A percentile compares a stretch with the other conserved stretches of the same genome.
phyloP scores from a whole-genome alignment of 305 asterid species.

The Solanum hybrid region DNA sequence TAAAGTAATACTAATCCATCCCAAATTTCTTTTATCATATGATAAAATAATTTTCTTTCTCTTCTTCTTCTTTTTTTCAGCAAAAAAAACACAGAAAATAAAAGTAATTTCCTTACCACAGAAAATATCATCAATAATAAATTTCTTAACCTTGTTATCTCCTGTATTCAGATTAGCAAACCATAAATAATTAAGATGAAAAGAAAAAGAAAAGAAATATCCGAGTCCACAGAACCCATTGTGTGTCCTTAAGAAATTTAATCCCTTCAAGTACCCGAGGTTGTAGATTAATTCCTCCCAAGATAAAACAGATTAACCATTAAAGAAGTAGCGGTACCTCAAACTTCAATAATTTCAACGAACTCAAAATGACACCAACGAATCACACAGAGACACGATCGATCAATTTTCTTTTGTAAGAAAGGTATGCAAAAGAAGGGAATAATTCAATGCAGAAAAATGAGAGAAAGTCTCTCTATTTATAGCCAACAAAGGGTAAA shows the following conservation, averaged over 20 bases:
- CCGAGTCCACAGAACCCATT: background rate
- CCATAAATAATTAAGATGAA: background rate
- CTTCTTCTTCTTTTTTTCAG: background rate
- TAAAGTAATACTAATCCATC: background rate
- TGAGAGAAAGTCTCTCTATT: background rate
- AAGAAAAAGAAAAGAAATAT: background rate
- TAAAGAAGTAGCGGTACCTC: background rate
- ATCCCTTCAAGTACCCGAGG: background rate
- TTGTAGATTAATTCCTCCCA: background rate
- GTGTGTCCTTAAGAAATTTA: background rate
- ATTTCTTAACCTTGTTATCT: background rate
- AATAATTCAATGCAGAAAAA: background rate
- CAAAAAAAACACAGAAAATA: background rate
- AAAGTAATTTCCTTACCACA: too few relatives aligned
- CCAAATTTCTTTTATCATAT: background rate
- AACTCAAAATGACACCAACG: background rate
- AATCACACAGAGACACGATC: background rate
- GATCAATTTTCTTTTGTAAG: background rate
- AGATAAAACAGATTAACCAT: background rate
- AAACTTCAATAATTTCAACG: background rate
- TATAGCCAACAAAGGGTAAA: background rate
- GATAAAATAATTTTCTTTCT: background rate
- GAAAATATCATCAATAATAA: too few relatives aligned
- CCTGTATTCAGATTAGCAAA: background rate
- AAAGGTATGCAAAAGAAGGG: background rate